Percentiles rank a stretch among this genome's conserved stretches.
These are phyloP conservation scores for Suillus alpinus DNA, from an alignment of 768 basidiomycete genomes.

Conservation along the genomic window DNA sequence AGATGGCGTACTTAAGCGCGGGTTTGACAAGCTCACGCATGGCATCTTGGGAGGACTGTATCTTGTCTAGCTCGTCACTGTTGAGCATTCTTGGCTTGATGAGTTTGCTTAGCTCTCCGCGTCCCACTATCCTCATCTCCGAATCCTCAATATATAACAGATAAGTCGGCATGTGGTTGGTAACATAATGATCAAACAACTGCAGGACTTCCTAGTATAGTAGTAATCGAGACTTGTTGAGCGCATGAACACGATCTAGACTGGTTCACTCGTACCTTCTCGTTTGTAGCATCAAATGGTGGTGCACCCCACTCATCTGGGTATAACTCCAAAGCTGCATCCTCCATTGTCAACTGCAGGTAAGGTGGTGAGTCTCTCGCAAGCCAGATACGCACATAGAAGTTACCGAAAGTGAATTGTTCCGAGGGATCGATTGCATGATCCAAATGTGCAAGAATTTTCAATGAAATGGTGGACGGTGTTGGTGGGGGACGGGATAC, in stretches of 20 bases:
- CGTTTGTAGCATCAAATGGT: background rate
- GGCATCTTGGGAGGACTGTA: background rate
- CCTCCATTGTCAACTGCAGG: background rate
- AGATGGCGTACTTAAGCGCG: slow-evolving; percentile 17
- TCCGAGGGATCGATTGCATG: background rate
- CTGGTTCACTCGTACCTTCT: background rate
- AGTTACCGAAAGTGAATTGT: background rate
- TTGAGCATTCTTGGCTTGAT: background rate
- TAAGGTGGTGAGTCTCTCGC: background rate
- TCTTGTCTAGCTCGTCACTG: background rate
- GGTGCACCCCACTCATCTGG: background rate
- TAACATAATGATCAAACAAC: background rate
- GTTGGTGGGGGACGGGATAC: background rate
- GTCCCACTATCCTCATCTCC: background rate
- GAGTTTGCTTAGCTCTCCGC: background rate
- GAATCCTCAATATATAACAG: background rate
- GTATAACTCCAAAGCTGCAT: background rate
- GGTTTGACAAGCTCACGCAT: slow-evolving; percentile 1
- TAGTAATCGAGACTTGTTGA: background rate
- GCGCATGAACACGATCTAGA: background rate
- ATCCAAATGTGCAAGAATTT: background rate
- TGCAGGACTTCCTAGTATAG: background rate
- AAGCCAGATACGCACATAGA: background rate
- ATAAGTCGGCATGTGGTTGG: background rate
- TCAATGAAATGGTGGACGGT: background rate